phyloP scores from a whole-genome alignment of 1,284 basidiomycete genomes.

The Lentinula novae-zelandiae region DNA sequence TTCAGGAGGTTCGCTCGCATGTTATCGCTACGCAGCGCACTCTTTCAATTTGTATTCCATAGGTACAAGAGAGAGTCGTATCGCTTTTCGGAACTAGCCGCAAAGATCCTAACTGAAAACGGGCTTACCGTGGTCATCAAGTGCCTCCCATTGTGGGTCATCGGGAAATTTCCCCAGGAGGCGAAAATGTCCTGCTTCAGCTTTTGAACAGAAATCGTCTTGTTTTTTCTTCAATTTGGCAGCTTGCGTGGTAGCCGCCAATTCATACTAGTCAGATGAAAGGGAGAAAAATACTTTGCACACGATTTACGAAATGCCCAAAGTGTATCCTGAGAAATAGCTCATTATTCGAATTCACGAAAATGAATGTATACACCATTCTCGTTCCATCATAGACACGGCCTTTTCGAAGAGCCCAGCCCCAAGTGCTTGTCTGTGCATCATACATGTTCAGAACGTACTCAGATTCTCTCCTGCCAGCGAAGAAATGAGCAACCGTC shows the following conservation, averaged over 20 bases:
- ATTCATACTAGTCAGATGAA: neutral
- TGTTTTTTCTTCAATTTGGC: slow-evolving; percentile 71
- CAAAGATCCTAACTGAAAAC: slow-evolving; percentile 24
- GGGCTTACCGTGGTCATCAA: no score
- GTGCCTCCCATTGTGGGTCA: slow-evolving; percentile 63
- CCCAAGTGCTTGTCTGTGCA: no score
- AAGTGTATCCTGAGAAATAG: neutral
- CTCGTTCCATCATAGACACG: slow-evolving; percentile 38
- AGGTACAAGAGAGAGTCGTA: slow-evolving; percentile 69
- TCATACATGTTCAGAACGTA: slow-evolving; percentile 18
- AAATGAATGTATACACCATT: slow-evolving; percentile 9
- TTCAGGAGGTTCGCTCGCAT: slow-evolving; percentile 1
- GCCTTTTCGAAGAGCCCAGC: slow-evolving; percentile 20
- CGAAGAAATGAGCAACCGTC: no score
- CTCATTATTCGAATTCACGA: no score
- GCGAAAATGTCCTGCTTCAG: slow-evolving; percentile 54
- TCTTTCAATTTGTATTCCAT: neutral
- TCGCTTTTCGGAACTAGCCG: slow-evolving; percentile 38
- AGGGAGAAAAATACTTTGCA: neutral
- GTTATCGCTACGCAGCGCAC: neutral
- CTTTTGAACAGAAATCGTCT: slow-evolving; percentile 67
- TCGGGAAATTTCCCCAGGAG: slow-evolving; percentile 62
- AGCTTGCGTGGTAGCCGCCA: slow-evolving; percentile 64
- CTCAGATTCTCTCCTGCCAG: slow-evolving; percentile 40
- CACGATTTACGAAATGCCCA: slow-evolving; percentile 19